phyloP scores from a whole-genome alignment of 805 yeast genomes.

The Starmera dryadoides region DNA sequence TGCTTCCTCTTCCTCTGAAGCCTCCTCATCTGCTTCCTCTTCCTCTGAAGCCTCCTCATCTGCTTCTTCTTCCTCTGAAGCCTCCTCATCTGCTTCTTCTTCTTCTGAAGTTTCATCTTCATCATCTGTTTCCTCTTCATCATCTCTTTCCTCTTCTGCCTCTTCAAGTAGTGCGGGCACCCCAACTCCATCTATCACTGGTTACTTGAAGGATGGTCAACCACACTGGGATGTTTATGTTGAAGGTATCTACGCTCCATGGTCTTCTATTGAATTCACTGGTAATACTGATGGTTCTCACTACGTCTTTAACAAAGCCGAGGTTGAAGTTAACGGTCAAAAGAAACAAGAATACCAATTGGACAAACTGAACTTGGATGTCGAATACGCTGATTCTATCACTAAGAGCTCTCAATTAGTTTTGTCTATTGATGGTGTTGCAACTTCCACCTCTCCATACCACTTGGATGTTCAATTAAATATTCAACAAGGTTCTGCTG shows the following conservation, averaged over 20 bases:
- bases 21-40: neutral
- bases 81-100: neutral
- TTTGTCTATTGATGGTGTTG: neutral
- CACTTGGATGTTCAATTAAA: neutral
- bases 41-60: neutral
- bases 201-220: neutral
- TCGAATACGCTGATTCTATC: neutral
- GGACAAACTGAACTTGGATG: neutral
- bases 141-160: neutral
- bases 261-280: neutral
- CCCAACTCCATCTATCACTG: neutral
- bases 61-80: neutral
- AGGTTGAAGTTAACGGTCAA: neutral
- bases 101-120: neutral
- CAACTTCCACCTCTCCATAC: conserved; percentile 4
- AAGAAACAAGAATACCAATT: neutral
- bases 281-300: neutral
- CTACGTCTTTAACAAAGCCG: neutral
- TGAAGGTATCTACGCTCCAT: neutral
- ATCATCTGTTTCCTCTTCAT: neutral
- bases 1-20: neutral
- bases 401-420: conserved; percentile 1
- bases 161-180: neutral
- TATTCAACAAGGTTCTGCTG: conserved; percentile 1
- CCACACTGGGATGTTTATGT: conserved; percentile 2